Evolutionary conservation across 1,139 yeast species (phyloP).

Genomic region (Candida frijolesensis): DNA sequence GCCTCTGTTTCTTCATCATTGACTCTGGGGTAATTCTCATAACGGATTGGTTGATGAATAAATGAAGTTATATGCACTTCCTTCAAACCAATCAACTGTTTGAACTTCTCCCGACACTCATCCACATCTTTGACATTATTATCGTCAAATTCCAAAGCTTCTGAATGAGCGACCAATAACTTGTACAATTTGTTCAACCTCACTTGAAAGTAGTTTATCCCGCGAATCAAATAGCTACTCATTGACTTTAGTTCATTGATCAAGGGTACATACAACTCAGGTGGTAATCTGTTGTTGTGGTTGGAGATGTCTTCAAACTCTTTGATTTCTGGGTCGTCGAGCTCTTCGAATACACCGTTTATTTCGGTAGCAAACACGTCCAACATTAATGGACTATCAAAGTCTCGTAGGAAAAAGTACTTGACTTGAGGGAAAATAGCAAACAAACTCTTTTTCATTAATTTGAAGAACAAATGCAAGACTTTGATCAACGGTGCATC

Average conservation of each 20-base stretch:
- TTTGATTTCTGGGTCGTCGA: conserved; percentile 20
- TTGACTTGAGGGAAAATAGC: conserved; percentile 46
- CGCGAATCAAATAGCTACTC: conserved; percentile 36
- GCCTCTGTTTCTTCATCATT: conserved; percentile 1
- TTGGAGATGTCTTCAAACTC: not conserved
- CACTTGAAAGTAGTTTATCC: conserved; percentile 31
- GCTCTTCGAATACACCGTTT: conserved; percentile 31
- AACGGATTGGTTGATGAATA: conserved; percentile 25
- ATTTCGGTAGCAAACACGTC: conserved; percentile 34
- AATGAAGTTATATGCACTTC: conserved; percentile 34
- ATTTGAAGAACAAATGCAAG: conserved; percentile 37
- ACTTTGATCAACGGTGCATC: conserved; percentile 37
- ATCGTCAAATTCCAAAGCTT: conserved; percentile 34
- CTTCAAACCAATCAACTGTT: conserved; percentile 24
- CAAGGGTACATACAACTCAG: conserved; percentile 21
- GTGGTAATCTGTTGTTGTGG: conserved; percentile 14
- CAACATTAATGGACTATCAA: conserved; percentile 45
- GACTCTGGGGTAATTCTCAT: conserved; percentile 32
- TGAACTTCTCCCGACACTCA: conserved; percentile 28
- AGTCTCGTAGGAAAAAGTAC: conserved; percentile 43
- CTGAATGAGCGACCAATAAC: conserved; percentile 29
- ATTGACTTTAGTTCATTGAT: conserved; percentile 26
- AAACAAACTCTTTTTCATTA: conserved; percentile 37
- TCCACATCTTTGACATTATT: conserved; percentile 29
- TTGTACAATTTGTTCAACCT: conserved; percentile 30